Base-by-base conservation (phyloP, 495 filamentous ascomycete species). In the Aspergillus egyptiacus region DNA sequence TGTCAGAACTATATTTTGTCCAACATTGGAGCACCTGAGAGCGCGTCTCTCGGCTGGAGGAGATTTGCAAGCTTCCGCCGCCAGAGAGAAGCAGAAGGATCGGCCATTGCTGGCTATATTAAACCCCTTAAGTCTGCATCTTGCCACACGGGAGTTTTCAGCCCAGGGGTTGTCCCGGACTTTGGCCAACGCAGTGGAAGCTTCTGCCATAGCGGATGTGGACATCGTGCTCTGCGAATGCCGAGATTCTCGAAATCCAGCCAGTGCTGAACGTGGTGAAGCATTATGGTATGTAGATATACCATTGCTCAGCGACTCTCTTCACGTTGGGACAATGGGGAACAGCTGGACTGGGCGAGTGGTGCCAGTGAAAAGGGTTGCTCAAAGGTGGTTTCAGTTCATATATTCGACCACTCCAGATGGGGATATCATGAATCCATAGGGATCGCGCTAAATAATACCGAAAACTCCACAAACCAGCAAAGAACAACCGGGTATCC, bases 151-250 rank as follows among this genome's bases (percentile, higher is more conserved):
- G 46, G 87, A 93, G 57, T 91, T 85, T 74, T 90, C 86, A 34
- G 88, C 84, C 0, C 89, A 95, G 62, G 90, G 89, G 0, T 63
- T 96, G 5, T 79, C 79, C 40, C 79, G 81, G 57, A 87, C 83
- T 5, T 69, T 86, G 13, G 78, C 89, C 9, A 63, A 65, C 18
- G 66, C 84, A 6, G 79, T 91, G 22, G 89, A 94, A 55, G 71
- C 80, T 6, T 81, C 84, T 1, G 59, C 59, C 17, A 52, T 53
- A 2, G 58, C 57, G 37, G 48, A 49, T 0, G 56, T 68, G 57
- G 56, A 63, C 27, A 58, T 75, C 22, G 45, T 69, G 20, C 61
- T 80, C 18, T 70, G 53, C 20, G 74, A 78, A 68, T 65, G 65
- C 33, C 55, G 25, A 20, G 64, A 77, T 54, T 58, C 60, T 3